Base-by-base conservation (phyloP, 139 green algal species). In the Coelastrella sp. region DNA sequence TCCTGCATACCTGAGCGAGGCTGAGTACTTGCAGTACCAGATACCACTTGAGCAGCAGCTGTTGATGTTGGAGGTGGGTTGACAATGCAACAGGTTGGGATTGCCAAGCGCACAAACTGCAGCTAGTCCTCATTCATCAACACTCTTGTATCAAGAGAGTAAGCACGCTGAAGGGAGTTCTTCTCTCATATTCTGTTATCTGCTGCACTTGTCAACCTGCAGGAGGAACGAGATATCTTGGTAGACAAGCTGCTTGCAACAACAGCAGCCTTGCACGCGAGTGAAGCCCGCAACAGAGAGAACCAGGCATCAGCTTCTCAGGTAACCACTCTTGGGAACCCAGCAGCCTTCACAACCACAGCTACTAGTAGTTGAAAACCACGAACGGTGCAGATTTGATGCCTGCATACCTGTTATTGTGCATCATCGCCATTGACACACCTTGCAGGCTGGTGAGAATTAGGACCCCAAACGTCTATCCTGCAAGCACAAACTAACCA, bases 191-290 rank as follows among this genome's bases (percentile, higher is more conserved):
- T 78, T 78, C 68, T 25, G 1, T 25, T 78, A 22, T 22, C 22
- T 4, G 68, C 20, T 20, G 35, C 35, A 49, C 56, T 84, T 0
- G 25, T 10, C 35, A 49, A 49, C 15, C 65, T 83, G 66, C n/a
- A 88, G 88, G 88, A 91, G 25, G 88, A 91, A 80, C 88, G 88
- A 57, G 88, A 91, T 60, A 70, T 58, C 56, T 58, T 91, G 19
- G 88, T 91, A 27, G 88, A 91, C 70, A 86, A 79, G 68, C 88
- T 91, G 58, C 72, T 91, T 70, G n/a, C 57, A 11, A 91, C 88
- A 24, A 88, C 68, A 7, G 80, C 84, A 27, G 68, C 66, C 24
- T 81, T 91, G 68, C 80, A 88, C 74, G 88, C 68, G 57, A 70
- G 57, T 24, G 88, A 91, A 61, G 88, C 88, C 24, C 56, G 80